These are phyloP conservation scores for Tranzscheliella williamsii DNA, from an alignment of 1,284 basidiomycete species.

Conservation along the genomic window DNA sequence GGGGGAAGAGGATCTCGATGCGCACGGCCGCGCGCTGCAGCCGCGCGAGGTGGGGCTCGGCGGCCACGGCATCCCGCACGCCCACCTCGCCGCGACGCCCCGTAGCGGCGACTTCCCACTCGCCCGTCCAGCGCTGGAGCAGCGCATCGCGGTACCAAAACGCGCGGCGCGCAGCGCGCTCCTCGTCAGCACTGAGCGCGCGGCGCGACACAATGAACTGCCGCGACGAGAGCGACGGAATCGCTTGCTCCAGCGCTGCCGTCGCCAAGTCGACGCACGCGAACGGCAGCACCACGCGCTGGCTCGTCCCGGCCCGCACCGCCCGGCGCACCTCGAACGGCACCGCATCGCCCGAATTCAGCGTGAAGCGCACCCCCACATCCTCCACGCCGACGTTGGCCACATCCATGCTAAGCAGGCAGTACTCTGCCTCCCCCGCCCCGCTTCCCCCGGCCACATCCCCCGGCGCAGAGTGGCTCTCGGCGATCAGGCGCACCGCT, in stretches of 20 bases:
- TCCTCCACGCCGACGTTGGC: slow-evolving; percentile 78
- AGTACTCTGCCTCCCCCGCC: slow-evolving; percentile 65
- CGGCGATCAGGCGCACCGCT: slow-evolving; percentile 40
- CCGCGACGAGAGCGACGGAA: slow-evolving; percentile 73
- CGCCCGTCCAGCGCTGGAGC: slow-evolving; percentile 70
- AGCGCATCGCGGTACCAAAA: slow-evolving; percentile 94
- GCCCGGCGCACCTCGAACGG: slow-evolving; percentile 13
- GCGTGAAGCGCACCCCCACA: slow-evolving; percentile 79
- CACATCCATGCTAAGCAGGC: slow-evolving; percentile 82
- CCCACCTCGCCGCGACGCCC: slow-evolving; percentile 71
- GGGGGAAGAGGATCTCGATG: not conserved
- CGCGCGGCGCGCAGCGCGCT: slow-evolving; percentile 71
- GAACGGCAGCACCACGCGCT: slow-evolving; percentile 59
- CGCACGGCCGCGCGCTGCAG: not conserved
- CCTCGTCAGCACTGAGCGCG: slow-evolving; percentile 68
- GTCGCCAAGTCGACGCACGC: slow-evolving; percentile 65
- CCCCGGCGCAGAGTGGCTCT: not conserved
- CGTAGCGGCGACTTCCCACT: slow-evolving; percentile 69
- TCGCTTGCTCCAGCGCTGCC: slow-evolving; percentile 69
- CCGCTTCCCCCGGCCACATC: not conserved
- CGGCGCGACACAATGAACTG: slow-evolving; percentile 87
- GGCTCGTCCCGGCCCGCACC: slow-evolving; percentile 11
- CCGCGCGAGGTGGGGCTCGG: not conserved
- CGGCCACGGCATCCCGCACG: slow-evolving; percentile 68
- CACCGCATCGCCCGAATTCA: slow-evolving; percentile 61